Conservation (phyloP, 768 basidiomycete genomes). For the Boletus tylopilopsis region DNA sequence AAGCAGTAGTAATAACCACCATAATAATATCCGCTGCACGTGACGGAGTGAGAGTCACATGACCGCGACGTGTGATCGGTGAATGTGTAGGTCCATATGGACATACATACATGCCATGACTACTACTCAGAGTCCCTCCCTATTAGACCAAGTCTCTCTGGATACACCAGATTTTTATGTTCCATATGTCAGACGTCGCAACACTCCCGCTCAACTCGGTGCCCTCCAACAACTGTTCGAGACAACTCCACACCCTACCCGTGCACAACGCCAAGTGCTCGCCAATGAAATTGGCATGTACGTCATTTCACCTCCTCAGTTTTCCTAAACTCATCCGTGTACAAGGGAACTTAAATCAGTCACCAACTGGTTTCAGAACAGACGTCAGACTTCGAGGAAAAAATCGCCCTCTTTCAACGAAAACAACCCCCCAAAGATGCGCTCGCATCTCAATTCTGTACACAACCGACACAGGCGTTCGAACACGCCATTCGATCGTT, state of each 20-base stretch:
- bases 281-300: slow-evolving; percentile 40
- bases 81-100: too few species aligned
- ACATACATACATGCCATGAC: slow-evolving; percentile 5
- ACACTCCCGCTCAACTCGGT: slow-evolving; percentile 32
- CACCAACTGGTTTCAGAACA: slow-evolving; percentile 83
- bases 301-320: not conserved
- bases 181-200: slow-evolving; percentile 30
- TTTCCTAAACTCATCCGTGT: slow-evolving; percentile 3
- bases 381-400: slow-evolving; percentile 49
- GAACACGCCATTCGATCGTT: slow-evolving; percentile 19
- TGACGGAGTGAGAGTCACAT: slow-evolving; percentile 23
- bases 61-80: slow-evolving; percentile 25
- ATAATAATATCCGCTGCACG: slow-evolving; percentile 14
- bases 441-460: not conserved
- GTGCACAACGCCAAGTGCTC: slow-evolving; percentile 39
- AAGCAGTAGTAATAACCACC: not conserved
- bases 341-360: slow-evolving; percentile 63
- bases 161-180: slow-evolving; percentile 12
- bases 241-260: slow-evolving; percentile 37
- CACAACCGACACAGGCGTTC: slow-evolving; percentile 5
- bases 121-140: too few species aligned
- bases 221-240: slow-evolving; percentile 36
- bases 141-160: too few species aligned
- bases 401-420: slow-evolving; percentile 22
- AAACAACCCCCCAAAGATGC: slow-evolving; percentile 16